Percentiles rank a stretch among this genome's conserved stretches.
Evolutionary conservation across 225 moss, liverwort and hornwort species (phyloP).

Genomic region (Neckera pumila): DNA sequence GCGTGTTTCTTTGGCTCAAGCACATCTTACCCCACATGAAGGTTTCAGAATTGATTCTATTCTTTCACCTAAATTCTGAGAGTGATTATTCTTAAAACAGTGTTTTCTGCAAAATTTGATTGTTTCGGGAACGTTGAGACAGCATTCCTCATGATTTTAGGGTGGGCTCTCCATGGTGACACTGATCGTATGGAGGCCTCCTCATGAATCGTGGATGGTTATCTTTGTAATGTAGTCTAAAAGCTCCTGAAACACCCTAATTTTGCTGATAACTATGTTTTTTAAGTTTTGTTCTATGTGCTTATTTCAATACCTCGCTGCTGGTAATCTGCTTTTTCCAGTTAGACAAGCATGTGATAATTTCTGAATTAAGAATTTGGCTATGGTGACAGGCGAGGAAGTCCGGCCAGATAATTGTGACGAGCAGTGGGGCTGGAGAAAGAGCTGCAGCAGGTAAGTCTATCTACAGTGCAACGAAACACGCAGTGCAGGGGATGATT

Average conservation of each 20-base stretch:
- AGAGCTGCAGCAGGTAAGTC: not conserved
- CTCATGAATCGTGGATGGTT: not conserved
- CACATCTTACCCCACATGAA: conserved; percentile 33
- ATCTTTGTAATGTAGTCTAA: not conserved
- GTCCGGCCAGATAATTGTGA: conserved; percentile 46
- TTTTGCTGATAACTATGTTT: not conserved
- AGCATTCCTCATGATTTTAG: not conserved
- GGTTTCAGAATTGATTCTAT: not conserved
- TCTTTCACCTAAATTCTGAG: not conserved
- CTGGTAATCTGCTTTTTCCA: not conserved
- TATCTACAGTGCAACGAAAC: conserved; percentile 33
- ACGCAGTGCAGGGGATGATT: conserved; percentile 36
- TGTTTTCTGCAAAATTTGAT: not conserved
- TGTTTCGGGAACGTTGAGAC: not conserved
- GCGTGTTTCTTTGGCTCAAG: conserved; percentile 51
- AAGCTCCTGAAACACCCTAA: not conserved
- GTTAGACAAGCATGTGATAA: not conserved
- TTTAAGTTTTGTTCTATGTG: not conserved
- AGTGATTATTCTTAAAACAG: too few relatives aligned
- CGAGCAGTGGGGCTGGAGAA: conserved; percentile 39
- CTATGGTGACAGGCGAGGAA: conserved; percentile 18
- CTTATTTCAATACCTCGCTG: not conserved
- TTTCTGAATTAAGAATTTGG: not conserved
- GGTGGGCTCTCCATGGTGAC: not conserved
- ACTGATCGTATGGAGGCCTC: not conserved